phyloP scores from a whole-genome alignment of 805 yeast genomes.

The Yamadazyma ubonensis region DNA sequence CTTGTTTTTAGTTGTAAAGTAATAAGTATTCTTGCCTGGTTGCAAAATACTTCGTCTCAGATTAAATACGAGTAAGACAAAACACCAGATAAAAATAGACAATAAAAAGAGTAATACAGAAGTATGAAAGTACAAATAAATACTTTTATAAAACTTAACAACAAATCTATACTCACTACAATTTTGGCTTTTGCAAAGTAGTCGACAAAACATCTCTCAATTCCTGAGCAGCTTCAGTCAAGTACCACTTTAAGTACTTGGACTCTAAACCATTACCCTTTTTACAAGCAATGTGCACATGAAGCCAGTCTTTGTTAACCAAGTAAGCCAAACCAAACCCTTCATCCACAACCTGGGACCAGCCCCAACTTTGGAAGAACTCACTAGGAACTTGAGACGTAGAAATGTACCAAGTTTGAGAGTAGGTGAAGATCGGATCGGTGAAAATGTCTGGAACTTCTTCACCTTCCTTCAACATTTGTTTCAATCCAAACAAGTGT shows the following conservation, averaged over 20 bases:
- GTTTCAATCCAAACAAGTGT: constrained; percentile 85
- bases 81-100: no score
- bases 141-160: neutral
- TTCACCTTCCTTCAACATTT: constrained; percentile 60
- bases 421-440: constrained; percentile 75
- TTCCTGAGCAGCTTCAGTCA: constrained; percentile 79
- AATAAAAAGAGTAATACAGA: no score
- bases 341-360: constrained; percentile 90
- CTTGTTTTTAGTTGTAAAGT: no score
- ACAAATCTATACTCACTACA: constrained; percentile 21
- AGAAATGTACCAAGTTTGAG: constrained; percentile 81
- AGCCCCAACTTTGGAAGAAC: constrained; percentile 88
- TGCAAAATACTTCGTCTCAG: no score
- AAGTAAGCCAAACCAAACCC: constrained; percentile 95
- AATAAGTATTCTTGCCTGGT: no score
- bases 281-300: constrained; percentile 79
- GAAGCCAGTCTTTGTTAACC: constrained; percentile 81
- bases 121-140: no score
- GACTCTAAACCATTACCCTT: constrained; percentile 60
- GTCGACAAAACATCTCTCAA: constrained; percentile 61
- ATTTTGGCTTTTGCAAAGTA: constrained; percentile 40
- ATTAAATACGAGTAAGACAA: no score
- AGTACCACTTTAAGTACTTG: constrained; percentile 59
- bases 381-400: constrained; percentile 85
- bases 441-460: constrained; percentile 64